Evolutionary conservation across 768 basidiomycete genomes (phyloP), one percentile per base, ranked within the genome.

Genomic region (Tricholoma sp.): DNA sequence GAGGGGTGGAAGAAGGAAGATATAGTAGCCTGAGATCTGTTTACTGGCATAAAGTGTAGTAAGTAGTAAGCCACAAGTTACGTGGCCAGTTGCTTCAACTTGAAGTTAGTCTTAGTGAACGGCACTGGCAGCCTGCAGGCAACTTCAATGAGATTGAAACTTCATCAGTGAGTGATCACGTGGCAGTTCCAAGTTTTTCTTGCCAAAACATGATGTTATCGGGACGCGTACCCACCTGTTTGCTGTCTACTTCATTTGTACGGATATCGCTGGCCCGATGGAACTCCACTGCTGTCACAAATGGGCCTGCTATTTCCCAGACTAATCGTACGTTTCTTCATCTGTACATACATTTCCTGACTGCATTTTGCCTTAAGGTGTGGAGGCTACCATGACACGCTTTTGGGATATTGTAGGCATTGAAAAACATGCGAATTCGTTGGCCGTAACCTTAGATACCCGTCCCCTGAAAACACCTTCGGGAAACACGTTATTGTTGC

Each of bases 351-450:
- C n/a, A 35, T 29, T 41, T 55, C 51, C 45, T 18, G 24, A 46
- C 50, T 10, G 22, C 14, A n/a, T 31, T 18, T 14, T 31, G n/a
- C 12, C 11, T 58, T 7, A 64, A 97, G 94, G 89, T 59, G 93
- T 91, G 10, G 92, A 97, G 71, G 82, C 84, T 37, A 89, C 91
- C 1, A 76, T 91, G 70, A 88, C 89, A 62, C 79, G 97, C 22
- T 98, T 98, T 69, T 99, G 97, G 97, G 94, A 94, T 67, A 82
- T 81, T 0, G 97, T 95, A n/a, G 82, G 82, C 16, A 76, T 98
- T 55, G 84, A 88, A 60, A 72, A 78, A 55, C 80, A 79, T 59
- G 76, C 72, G 5, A 76, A 81, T 58, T 71, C 73, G 31, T 72
- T 85, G 57, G 73, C 78, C 4, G 78, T 97, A 29, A 91, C 86